Evolutionary conservation across 441 rosid species (phyloP).

Genomic region (Capsella rubella): DNA sequence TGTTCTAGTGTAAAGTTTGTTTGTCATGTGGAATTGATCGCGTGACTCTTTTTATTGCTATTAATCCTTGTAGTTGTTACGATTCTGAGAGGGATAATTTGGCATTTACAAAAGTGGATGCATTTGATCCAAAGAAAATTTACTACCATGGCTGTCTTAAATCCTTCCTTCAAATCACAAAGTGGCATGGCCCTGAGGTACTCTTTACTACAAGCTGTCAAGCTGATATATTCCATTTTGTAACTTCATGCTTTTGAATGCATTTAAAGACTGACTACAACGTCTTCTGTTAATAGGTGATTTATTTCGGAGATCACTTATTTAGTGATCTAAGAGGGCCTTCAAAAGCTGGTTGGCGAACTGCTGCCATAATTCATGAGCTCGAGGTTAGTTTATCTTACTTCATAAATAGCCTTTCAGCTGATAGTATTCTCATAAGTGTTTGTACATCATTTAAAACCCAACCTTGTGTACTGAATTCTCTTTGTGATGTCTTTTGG

Average conservation of each 20-base stretch:
- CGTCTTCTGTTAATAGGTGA: conserved; percentile 62
- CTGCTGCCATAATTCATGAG: conserved; percentile 97
- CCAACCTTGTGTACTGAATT: conserved; percentile 11
- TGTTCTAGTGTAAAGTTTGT: background rate
- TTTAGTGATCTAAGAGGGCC: conserved; percentile 98
- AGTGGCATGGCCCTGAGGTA: conserved; percentile 99
- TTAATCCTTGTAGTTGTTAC: conserved; percentile 63
- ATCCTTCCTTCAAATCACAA: conserved; percentile 88
- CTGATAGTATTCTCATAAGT: conserved; percentile 1
- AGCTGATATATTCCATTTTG: conserved; percentile 9
- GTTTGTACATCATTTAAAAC: background rate
- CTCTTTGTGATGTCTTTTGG: conserved; percentile 21
- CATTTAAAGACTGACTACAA: background rate
- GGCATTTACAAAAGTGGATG: conserved; percentile 87
- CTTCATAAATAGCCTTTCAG: background rate
- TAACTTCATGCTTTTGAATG: background rate
- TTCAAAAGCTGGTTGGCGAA: conserved; percentile 98
- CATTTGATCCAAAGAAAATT: conserved; percentile 73
- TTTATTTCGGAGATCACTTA: conserved; percentile 97
- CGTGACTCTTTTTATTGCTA: background rate
- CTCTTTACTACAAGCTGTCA: conserved; percentile 21
- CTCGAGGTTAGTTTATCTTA: conserved; percentile 67
- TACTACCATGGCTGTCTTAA: conserved; percentile 96
- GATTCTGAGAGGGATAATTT: conserved; percentile 90
- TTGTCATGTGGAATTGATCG: background rate